Conservation (phyloP, 352 stramenopile species). For the Pythium aphanidermatum region DNA sequence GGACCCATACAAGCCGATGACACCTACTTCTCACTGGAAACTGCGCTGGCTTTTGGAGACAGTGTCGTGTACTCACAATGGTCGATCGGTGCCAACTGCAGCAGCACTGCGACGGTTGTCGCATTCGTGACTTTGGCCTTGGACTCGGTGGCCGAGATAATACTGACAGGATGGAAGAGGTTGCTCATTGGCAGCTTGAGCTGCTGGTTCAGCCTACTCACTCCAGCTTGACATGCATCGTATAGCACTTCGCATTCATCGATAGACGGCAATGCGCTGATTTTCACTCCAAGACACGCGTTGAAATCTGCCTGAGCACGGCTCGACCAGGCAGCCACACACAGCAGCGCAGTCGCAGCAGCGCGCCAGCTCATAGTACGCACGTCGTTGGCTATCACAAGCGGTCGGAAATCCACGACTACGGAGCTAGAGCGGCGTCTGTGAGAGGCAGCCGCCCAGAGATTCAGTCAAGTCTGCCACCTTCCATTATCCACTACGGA, state of each 20-base stretch:
- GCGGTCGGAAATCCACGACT: too few species aligned
- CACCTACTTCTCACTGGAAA: too few species aligned
- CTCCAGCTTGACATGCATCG: conserved; percentile 34
- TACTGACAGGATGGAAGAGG: conserved; percentile 38
- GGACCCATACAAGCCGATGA: too few species aligned
- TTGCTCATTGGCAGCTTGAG: conserved; percentile 16
- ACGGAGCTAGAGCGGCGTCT: too few species aligned
- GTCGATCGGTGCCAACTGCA: conserved; percentile 41
- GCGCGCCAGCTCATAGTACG: not conserved
- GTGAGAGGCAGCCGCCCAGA: too few species aligned
- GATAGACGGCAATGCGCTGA: conserved; percentile 25
- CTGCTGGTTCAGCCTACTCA: conserved; percentile 50
- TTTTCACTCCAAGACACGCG: conserved; percentile 50
- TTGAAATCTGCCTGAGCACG: conserved; percentile 24
- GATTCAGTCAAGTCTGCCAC: too few species aligned
- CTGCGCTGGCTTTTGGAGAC: too few species aligned
- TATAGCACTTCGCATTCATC: conserved; percentile 36
- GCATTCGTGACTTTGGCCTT: conserved; percentile 25
- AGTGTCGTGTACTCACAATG: conserved; percentile 19
- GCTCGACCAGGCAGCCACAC: not conserved
- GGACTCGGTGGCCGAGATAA: conserved; percentile 62
- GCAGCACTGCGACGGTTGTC: conserved; percentile 46
- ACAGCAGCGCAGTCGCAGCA: not conserved
- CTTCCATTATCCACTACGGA: not conserved
- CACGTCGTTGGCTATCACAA: conserved; percentile 2